Conservation (phyloP, 495 filamentous ascomycete species). For the Neohortaea acidophila region DNA sequence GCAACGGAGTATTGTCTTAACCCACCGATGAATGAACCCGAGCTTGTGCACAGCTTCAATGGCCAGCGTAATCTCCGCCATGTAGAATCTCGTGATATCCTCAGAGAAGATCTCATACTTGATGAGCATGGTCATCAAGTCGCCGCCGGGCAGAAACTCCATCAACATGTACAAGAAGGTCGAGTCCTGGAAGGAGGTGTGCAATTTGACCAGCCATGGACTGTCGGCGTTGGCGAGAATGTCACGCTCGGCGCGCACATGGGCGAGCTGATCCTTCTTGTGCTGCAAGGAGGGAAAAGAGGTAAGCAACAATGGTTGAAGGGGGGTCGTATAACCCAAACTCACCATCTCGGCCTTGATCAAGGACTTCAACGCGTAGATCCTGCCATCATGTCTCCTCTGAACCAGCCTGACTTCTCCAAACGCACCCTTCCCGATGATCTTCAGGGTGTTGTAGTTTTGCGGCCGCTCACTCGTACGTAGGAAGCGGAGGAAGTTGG, state of each 20-base stretch:
- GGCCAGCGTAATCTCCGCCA: conserved; percentile 92
- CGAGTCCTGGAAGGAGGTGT: conserved; percentile 90
- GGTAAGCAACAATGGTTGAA: not conserved
- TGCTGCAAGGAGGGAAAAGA: conserved; percentile 40
- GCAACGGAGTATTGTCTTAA: too few species aligned
- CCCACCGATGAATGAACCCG: conserved; percentile 95
- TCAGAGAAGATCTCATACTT: conserved; percentile 99
- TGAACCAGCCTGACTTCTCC: conserved; percentile 95
- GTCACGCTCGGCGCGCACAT: conserved; percentile 94
- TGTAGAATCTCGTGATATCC: conserved; percentile 97
- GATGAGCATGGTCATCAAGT: conserved; percentile 99
- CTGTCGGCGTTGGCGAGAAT: conserved; percentile 96
- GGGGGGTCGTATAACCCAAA: not conserved
- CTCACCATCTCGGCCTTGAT: conserved; percentile 87
- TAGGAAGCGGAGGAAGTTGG: conserved; percentile 82
- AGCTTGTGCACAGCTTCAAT: conserved; percentile 97
- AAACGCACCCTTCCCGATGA: conserved; percentile 97
- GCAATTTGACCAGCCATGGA: conserved; percentile 96
- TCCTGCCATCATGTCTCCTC: conserved; percentile 88
- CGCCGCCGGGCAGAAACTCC: conserved; percentile 96
- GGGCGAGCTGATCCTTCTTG: conserved; percentile 98
- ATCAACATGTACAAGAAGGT: conserved; percentile 97
- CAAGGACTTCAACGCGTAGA: conserved; percentile 95
- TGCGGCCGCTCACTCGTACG: conserved; percentile 79
- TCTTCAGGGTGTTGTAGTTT: conserved; percentile 90